phyloP scores from a whole-genome alignment of 441 rosid species.

The Populus hybrid region DNA sequence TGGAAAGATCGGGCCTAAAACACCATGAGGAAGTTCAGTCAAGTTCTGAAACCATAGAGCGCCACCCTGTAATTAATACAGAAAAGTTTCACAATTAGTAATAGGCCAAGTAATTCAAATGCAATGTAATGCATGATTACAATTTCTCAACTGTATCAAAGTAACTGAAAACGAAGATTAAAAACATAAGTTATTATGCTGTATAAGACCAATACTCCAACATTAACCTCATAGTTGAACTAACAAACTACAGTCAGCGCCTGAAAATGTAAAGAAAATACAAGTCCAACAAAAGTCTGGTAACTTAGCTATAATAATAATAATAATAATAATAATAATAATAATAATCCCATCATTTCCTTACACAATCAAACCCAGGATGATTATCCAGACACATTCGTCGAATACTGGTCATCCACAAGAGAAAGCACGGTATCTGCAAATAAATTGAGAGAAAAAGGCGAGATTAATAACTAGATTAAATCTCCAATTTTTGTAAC shows the following conservation, averaged over 20 bases:
- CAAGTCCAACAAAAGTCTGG: neutral
- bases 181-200: neutral
- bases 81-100: neutral
- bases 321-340: too few relatives aligned
- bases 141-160: neutral
- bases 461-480: constrained; percentile 7
- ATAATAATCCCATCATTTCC: constrained; percentile 13
- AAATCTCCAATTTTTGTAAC: neutral
- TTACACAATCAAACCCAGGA: constrained; percentile 92
- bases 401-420: constrained; percentile 79
- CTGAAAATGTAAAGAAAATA: neutral
- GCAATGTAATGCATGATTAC: neutral
- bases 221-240: neutral
- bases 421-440: constrained; percentile 85
- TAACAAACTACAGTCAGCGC: neutral
- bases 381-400: constrained; percentile 84
- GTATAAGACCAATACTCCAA: neutral
- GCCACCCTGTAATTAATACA: constrained; percentile 74
- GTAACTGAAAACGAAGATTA: neutral
- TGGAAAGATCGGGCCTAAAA: constrained; percentile 71
- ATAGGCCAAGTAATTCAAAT: constrained; percentile 1
- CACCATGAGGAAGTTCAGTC: constrained; percentile 60
- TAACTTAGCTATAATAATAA: neutral
- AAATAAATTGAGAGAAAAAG: constrained; percentile 17
- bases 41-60: constrained; percentile 89